Evolutionary conservation across 2,329 filamentous ascomycete genomes (phyloP), one percentile per base, ranked within the genome.

Genomic region (Trichoderma afroharzianum): DNA sequence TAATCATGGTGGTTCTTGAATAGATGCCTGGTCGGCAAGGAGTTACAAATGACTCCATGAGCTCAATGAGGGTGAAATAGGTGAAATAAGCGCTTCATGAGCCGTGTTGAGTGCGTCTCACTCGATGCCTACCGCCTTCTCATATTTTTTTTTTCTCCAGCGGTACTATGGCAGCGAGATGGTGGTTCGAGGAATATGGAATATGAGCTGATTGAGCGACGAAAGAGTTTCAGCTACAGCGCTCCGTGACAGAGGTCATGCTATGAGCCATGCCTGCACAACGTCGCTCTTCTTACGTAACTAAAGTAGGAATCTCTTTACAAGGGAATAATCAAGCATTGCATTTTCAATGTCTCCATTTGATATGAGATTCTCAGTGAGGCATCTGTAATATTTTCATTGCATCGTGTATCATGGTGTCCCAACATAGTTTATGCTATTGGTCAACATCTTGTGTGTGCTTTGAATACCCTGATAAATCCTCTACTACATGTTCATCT

Each of bases 11-110:
- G 24, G 21, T 4, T 2, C 21, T 14, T 43, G 30, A 62, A 64
- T 72, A 89, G 87, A 85, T 88, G 78, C 81, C 83, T 59, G 85
- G 83, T 68, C 86, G 87, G 58, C 83, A 85, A 78, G 87, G 86
- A 57, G 72, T 77, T 74, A 88, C 83, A 79, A 89, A 89, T 80
- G 87, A 88, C 67, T 82, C 83, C 72, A 84, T 83, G 75, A 84
- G 84, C 68, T 74, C 79, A 43, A 83, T 85, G 76, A 78, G 79
- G 72, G 76, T 80, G 72, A 83, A 86, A 75, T 86, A 80, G 72
- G 76, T 79, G 72, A 83, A 86, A 74, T 86, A 80, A 74, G 26
- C 43, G 43, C 14, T 30, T 26, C 33, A 15, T 58, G 18, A 21
- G n/a, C 43, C 11, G 4, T 11, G 21, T 18, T 24, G 39, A 24